These are phyloP conservation scores for Debaryomyces fabryi DNA, from an alignment of 1,139 yeast species.

Conservation along the genomic window DNA sequence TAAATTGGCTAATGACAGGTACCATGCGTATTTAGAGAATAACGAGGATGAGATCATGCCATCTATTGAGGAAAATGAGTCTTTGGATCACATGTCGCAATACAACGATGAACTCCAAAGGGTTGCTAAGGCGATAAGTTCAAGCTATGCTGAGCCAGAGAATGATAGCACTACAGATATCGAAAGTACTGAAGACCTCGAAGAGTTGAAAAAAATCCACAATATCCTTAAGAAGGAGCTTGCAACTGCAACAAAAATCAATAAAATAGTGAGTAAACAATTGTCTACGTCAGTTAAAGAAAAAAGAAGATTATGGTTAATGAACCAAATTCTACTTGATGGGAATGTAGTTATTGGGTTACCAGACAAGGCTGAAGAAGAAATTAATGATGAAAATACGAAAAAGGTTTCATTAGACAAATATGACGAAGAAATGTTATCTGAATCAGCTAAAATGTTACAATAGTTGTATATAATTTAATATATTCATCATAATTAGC, in stretches of 20 bases:
- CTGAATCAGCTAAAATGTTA: slow-evolving; percentile 8
- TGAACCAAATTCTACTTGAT: slow-evolving; percentile 62
- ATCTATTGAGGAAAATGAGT: slow-evolving; percentile 10
- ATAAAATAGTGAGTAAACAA: slow-evolving; percentile 46
- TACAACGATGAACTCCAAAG: slow-evolving; percentile 11
- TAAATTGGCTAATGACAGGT: slow-evolving; percentile 36
- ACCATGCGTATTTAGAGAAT: slow-evolving; percentile 27
- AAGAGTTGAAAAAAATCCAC: slow-evolving; percentile 24
- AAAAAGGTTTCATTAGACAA: slow-evolving; percentile 32
- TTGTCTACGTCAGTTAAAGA: slow-evolving; percentile 38
- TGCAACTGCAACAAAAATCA: slow-evolving; percentile 52
- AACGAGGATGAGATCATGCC: slow-evolving; percentile 15
- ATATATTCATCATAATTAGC: not conserved
- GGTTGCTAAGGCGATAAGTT: not conserved
- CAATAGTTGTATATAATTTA: not conserved
- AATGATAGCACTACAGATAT: slow-evolving; percentile 12
- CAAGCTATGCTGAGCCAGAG: not conserved
- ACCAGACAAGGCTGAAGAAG: slow-evolving; percentile 27
- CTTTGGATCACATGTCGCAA: not conserved
- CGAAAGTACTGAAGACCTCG: slow-evolving; percentile 22
- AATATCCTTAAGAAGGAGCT: slow-evolving; percentile 23
- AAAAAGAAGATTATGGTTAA: slow-evolving; percentile 52
- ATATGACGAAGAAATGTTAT: slow-evolving; percentile 33
- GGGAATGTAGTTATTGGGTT: slow-evolving; percentile 45
- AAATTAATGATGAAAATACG: slow-evolving; percentile 14